Conservation (phyloP, 2,329 filamentous ascomycete species). For the Gremmenia infestans region DNA sequence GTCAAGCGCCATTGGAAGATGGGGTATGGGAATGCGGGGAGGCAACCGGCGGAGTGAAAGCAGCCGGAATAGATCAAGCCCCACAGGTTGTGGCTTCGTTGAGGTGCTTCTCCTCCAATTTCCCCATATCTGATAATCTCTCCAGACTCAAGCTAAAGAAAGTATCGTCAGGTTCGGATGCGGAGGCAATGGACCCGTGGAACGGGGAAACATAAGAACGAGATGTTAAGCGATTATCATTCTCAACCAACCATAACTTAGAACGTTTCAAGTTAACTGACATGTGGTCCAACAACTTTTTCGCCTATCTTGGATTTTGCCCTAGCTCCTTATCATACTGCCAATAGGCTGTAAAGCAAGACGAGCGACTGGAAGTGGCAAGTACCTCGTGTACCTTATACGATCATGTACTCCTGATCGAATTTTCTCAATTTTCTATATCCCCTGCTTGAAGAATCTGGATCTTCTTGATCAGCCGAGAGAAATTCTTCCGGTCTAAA, state of each 20-base stretch:
- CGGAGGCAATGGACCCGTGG: constrained; percentile 13
- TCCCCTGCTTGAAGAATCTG: not conserved
- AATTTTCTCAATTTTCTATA: constrained; percentile 1
- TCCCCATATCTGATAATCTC: constrained; percentile 12
- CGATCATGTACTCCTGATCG: not conserved
- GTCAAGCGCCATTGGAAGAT: not conserved
- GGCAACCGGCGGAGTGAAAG: constrained; percentile 20
- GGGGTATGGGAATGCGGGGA: constrained; percentile 26
- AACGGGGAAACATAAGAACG: constrained; percentile 7
- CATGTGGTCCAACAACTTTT: not conserved
- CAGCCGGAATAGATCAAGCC: constrained; percentile 16
- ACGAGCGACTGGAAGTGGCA: not conserved
- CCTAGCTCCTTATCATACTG: not conserved
- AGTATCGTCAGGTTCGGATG: constrained; percentile 13
- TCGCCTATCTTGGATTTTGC: not conserved
- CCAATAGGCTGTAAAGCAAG: constrained; percentile 7
- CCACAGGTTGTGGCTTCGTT: constrained; percentile 11
- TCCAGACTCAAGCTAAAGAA: constrained; percentile 5
- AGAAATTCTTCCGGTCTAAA: not conserved
- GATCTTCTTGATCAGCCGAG: constrained; percentile 1
- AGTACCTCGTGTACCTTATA: constrained; percentile 9
- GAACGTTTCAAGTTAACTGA: constrained; percentile 13
- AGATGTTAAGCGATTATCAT: constrained; percentile 4
- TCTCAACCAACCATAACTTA: constrained; percentile 2
- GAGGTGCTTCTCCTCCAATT: constrained; percentile 9